Evolutionary conservation across 306 rosid species (phyloP), one percentile per base, ranked within the genome.

Genomic region (Hippophae gyantsensis): DNA sequence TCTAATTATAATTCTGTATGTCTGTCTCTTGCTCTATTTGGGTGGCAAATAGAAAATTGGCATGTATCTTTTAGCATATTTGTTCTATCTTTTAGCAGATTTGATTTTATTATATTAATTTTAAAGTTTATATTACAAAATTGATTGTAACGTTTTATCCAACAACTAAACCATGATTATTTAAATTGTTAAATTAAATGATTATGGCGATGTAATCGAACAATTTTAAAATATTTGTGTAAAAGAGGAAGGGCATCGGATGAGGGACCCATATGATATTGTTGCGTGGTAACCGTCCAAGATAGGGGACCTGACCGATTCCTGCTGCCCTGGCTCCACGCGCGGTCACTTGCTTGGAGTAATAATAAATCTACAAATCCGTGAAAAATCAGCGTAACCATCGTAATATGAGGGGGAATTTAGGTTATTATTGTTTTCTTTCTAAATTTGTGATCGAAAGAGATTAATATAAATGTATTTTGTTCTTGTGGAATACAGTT

Each of bases 261-360:
- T 3, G 6, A 10, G 49, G 54, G 58, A 6, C 61, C 60, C 47
- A 11, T 11, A 46, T 1, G 48, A 43, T 42, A 53, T 42, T 52
- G 46, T 63, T 48, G 32, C 65, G 52, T 45, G 48, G 59, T 32
- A 55, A 32, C 10, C 27, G 13, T 51, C 57, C 57, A 42, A 43
- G 10, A 46, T 13, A 7, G 50, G 61, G 55, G 58, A 42, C 27
- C 56, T 50, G 58, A 42, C 27, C 56, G 65, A 61, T 48, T 48
- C 61, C 32, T 13, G 41, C 5, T 27, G 69, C 52, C 61, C 43
- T 54, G 51, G 55, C 65, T 43, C 23, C 54, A 64, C 71, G 54
- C 77, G 71, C 67, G 81, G 77, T 64, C 63, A 44, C 61, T 61
- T 64, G 52, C 48, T 26, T 67, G 45, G 70, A 9, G 61, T 23